Evolutionary conservation across 768 basidiomycete genomes (phyloP), one percentile per base, ranked within the genome.

Genomic region (Ephemerocybe angulata): DNA sequence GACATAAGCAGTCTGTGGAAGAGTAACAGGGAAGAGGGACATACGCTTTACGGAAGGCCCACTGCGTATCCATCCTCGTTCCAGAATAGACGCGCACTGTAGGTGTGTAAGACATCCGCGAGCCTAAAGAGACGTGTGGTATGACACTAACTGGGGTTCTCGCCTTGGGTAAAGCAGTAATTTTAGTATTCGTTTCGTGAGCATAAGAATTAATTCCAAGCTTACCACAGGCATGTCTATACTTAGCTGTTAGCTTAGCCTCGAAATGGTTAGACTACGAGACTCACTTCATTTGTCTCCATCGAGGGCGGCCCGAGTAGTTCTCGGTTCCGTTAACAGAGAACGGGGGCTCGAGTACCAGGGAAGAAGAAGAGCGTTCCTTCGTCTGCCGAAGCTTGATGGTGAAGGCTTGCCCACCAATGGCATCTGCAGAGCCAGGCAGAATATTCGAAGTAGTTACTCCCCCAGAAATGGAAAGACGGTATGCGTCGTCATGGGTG

Each of bases 351-450:
- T 95, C 93, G 22, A 95, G 72, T 4, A 91, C 70, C 83, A 90
- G 86, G 3, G 87, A 83, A 13, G 83, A 80, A 3, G 89, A 79
- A 0, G 88, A 85, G 29, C 85, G 79, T 59, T 90, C 88, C 19
- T 74, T 59, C 0, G 90, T 93, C 54, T 82, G 80, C 35, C 93
- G 79, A 17, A 89, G 70, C 68, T 94, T 94, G 62, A 94, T 83
- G 47, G 84, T 79, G 63, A 92, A 94, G 0, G 89, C 90, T 65
- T 93, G 90, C 10, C 91, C 91, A 48, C 88, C 81, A 52, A 86
- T 84, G 4, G 82, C 81, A 61, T 85, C 76, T 2, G 81, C 85
- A 41, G 82, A 85, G 0, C 89, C 90, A 17, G 90, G 90, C 4
- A 92, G 73, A 12, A 91, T 74, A 51, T 89, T 76, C 12, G 84